Evolutionary conservation across 2,329 filamentous ascomycete genomes (phyloP).

Genomic region (Alternaria rosae): DNA sequence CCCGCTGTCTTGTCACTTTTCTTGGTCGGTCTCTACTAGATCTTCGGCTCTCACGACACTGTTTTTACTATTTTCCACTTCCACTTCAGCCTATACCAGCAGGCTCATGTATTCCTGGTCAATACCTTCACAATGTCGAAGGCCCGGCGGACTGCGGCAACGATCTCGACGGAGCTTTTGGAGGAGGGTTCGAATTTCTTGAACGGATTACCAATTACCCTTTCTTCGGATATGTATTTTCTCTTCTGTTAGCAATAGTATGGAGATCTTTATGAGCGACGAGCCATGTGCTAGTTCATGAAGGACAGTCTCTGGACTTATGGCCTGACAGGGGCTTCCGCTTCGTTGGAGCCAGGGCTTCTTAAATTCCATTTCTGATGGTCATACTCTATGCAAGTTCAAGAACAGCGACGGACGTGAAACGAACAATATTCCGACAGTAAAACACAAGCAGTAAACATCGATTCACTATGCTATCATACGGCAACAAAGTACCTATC

Average conservation of each 20-base stretch:
- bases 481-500: neutral
- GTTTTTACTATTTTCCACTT: neutral
- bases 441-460: neutral
- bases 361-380: neutral
- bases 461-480: neutral
- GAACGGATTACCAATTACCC: neutral
- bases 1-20: neutral
- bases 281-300: neutral
- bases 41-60: conserved; percentile 8
- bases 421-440: neutral
- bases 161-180: conserved; percentile 34
- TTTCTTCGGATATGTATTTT: conserved; percentile 18
- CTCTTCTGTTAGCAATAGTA: neutral
- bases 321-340: neutral
- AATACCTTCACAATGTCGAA: conserved; percentile 32
- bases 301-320: neutral
- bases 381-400: neutral
- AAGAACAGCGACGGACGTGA: neutral
- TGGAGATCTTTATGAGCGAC: neutral
- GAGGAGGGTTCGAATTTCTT: conserved; percentile 26
- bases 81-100: neutral
- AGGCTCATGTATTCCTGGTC: conserved; percentile 21
- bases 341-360: neutral
- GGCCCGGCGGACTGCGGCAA: neutral
- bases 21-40: conserved; percentile 5